Percentiles rank a stretch among this genome's conserved stretches.
phyloP scores from a whole-genome alignment of 2,329 filamentous ascomycete genomes.

The Paracorniculantispora psalliotae region DNA sequence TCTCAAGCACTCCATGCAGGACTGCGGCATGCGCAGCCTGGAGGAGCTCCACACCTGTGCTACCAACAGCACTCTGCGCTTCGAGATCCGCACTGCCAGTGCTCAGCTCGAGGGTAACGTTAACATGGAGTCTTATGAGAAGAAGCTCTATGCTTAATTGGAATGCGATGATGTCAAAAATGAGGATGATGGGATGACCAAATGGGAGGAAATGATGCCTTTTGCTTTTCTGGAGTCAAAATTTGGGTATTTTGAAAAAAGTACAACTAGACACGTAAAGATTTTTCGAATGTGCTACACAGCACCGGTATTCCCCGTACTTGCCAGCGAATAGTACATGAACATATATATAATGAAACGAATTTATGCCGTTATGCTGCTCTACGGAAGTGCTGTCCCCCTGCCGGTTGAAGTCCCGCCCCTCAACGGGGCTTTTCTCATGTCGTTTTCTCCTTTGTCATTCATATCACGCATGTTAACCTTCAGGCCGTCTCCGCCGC shows the following conservation, averaged over 20 bases:
- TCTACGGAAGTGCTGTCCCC: constrained; percentile 11
- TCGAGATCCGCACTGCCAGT: constrained; percentile 90
- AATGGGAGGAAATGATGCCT: constrained; percentile 1
- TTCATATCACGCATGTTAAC: background rate
- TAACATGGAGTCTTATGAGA: constrained; percentile 98
- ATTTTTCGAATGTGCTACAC: constrained; percentile 10
- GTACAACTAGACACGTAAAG: constrained; percentile 13
- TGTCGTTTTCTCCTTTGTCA: no score
- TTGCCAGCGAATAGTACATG: constrained; percentile 16
- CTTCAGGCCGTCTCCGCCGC: background rate
- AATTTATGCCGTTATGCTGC: constrained; percentile 13
- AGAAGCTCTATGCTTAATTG: constrained; percentile 90
- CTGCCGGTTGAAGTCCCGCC: background rate
- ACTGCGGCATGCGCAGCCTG: constrained; percentile 82
- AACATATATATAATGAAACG: constrained; percentile 1
- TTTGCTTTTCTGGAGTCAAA: constrained; percentile 7
- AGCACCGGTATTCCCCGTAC: constrained; percentile 14
- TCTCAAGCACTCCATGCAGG: constrained; percentile 95
- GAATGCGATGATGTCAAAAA: constrained; percentile 15
- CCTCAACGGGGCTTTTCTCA: background rate
- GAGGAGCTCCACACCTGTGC: constrained; percentile 72
- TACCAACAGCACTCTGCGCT: constrained; percentile 69
- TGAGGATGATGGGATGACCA: constrained; percentile 3
- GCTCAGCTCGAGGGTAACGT: constrained; percentile 96
- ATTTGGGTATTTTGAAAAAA: constrained; percentile 10